These are phyloP conservation scores for Endocladia muricata DNA, from an alignment of 31 red algal genomes.

Conservation along the genomic window DNA sequence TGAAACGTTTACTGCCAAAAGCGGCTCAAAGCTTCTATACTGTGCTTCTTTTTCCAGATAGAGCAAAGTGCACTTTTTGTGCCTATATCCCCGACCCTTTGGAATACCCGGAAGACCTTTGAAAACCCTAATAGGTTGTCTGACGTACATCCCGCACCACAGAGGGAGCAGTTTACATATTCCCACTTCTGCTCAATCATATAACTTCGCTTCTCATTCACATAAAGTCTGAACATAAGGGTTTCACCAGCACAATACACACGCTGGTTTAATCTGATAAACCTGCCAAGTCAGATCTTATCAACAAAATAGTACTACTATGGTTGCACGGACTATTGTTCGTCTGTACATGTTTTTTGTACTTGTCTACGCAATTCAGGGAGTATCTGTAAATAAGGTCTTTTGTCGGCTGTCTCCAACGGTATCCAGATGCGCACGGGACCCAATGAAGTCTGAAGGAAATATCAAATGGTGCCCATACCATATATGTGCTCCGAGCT, in stretches of 20 bases:
- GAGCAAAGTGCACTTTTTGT: too few species aligned
- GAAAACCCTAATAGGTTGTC: too few species aligned
- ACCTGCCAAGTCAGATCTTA: neutral
- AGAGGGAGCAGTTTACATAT: neutral
- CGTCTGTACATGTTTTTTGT: too few species aligned
- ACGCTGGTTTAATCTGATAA: neutral
- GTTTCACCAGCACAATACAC: too few species aligned
- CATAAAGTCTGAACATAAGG: neutral
- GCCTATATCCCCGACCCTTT: too few species aligned
- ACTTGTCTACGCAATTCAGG: neutral
- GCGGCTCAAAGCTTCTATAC: too few species aligned
- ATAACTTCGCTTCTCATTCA: neutral
- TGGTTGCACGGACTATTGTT: neutral
- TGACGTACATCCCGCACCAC: neutral
- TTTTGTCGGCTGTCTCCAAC: slow-evolving; percentile 13
- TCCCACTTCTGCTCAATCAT: neutral
- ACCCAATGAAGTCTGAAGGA: slow-evolving; percentile 5
- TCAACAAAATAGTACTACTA: neutral
- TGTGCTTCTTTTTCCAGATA: too few species aligned
- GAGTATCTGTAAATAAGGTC: neutral
- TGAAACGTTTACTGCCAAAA: too few species aligned
- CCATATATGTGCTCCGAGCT: slow-evolving; percentile 18
- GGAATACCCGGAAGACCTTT: too few species aligned
- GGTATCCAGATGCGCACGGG: slow-evolving; percentile 15
- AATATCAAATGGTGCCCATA: slow-evolving; percentile 18